Evolutionary conservation across 2,329 filamentous ascomycete species (phyloP).

Genomic region (Teratosphaeria epicoccoides): DNA sequence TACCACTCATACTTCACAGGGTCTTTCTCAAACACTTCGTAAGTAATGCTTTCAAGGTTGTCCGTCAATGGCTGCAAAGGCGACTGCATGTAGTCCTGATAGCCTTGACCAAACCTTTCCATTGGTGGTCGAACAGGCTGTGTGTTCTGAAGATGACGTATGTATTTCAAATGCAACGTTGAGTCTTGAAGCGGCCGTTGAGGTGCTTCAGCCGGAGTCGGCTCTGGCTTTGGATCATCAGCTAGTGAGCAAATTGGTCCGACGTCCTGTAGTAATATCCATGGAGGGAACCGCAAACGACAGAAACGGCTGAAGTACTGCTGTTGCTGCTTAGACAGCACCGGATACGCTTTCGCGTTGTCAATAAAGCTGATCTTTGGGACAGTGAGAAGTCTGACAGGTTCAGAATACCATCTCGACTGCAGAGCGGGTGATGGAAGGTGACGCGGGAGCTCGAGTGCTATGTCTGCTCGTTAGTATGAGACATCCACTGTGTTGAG

Average conservation of each 20-base stretch:
- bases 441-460: slow-evolving; percentile 47
- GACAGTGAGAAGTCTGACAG: slow-evolving; percentile 46
- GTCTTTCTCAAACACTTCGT: slow-evolving; percentile 97
- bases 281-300: slow-evolving; percentile 47
- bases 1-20: slow-evolving; percentile 98
- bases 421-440: slow-evolving; percentile 48
- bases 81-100: slow-evolving; percentile 92
- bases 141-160: slow-evolving; percentile 72
- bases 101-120: slow-evolving; percentile 58
- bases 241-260: slow-evolving; percentile 33
- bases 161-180: slow-evolving; percentile 63
- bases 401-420: slow-evolving; percentile 54
- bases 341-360: slow-evolving; percentile 49
- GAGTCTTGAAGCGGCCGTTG: slow-evolving; percentile 30
- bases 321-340: slow-evolving; percentile 49
- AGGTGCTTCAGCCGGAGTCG: slow-evolving; percentile 59
- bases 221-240: slow-evolving; percentile 27
- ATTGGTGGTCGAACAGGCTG: slow-evolving; percentile 57
- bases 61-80: slow-evolving; percentile 90
- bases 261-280: slow-evolving; percentile 50
- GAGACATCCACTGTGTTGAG: not conserved
- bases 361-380: slow-evolving; percentile 44
- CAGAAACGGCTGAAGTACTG: slow-evolving; percentile 46
- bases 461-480: slow-evolving; percentile 25
- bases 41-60: slow-evolving; percentile 93